These are phyloP conservation scores for Pochonia chlamydosporia DNA, from an alignment of 2,329 filamentous ascomycete species.

Conservation along the genomic window DNA sequence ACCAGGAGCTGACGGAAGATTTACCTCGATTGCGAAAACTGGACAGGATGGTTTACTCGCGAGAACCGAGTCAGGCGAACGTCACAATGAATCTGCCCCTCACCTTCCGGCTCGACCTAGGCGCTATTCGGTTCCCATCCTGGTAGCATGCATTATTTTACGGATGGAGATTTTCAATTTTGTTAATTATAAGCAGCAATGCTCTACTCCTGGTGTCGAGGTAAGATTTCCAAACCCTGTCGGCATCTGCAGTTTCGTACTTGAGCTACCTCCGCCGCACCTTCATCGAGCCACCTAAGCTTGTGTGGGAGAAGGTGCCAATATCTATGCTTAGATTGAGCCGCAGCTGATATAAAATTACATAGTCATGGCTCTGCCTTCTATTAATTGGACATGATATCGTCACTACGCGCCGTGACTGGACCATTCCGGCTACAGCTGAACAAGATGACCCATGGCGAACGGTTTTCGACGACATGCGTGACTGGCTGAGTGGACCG, in stretches of 20 bases:
- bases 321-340: slow-evolving; percentile 5
- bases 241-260: too few species aligned
- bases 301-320: too few species aligned
- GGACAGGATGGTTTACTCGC: slow-evolving; percentile 14
- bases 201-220: slow-evolving; percentile 44
- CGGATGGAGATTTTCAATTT: slow-evolving; percentile 43
- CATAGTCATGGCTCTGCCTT: slow-evolving; percentile 41
- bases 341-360: background rate
- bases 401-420: slow-evolving; percentile 27
- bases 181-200: slow-evolving; percentile 43
- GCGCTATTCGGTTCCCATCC: slow-evolving; percentile 36
- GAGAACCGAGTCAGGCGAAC: slow-evolving; percentile 14
- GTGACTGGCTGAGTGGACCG: slow-evolving; percentile 39
- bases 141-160: slow-evolving; percentile 38
- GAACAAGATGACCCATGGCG: slow-evolving; percentile 43
- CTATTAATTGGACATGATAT: slow-evolving; percentile 40
- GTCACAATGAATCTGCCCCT: slow-evolving; percentile 27
- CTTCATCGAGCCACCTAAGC: too few species aligned
- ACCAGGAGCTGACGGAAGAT: slow-evolving; percentile 41
- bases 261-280: too few species aligned
- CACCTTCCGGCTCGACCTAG: slow-evolving; percentile 40
- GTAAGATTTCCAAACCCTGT: too few species aligned
- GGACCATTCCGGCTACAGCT: slow-evolving; percentile 21
- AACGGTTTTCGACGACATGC: slow-evolving; percentile 40
- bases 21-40: slow-evolving; percentile 23